Evolutionary conservation across 148 eudicot species (phyloP).

Genomic region (Chenopodium suecicum): DNA sequence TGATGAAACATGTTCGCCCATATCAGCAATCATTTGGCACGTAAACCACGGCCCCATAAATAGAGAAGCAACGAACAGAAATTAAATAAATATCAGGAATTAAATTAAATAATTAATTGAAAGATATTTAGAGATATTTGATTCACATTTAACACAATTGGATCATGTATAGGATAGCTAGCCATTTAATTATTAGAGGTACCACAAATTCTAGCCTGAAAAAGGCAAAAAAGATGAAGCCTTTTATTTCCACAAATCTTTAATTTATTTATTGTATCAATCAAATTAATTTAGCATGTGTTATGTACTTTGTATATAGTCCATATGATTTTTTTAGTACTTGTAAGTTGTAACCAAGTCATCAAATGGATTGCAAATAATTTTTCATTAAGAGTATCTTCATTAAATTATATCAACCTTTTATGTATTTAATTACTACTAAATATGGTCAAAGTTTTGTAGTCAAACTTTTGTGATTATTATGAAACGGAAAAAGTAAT

Average conservation of each 20-base stretch:
- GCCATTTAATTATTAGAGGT: neutral
- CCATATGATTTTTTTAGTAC: too few species aligned
- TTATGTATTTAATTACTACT: too few species aligned
- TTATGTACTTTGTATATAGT: too few species aligned
- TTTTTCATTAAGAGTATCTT: too few species aligned
- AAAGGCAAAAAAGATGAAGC: slow-evolving; percentile 22
- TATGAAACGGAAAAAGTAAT: too few species aligned
- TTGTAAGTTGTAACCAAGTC: too few species aligned
- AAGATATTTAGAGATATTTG: neutral
- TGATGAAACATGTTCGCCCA: slow-evolving; percentile 33
- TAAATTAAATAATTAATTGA: neutral
- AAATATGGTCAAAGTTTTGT: too few species aligned
- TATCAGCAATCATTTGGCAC: slow-evolving; percentile 35
- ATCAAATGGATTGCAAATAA: too few species aligned
- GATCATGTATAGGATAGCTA: neutral
- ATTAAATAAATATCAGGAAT: neutral
- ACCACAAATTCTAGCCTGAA: slow-evolving; percentile 15
- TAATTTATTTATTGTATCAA: too few species aligned
- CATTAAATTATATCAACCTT: too few species aligned
- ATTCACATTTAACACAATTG: slow-evolving; percentile 8
- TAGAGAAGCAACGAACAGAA: slow-evolving; percentile 8
- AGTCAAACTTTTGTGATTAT: too few species aligned
- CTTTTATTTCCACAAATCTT: neutral
- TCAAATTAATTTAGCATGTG: too few species aligned
- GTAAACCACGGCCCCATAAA: slow-evolving; percentile 24